Evolutionary conservation across 2,329 filamentous ascomycete species (phyloP).

Genomic region (Arthrobotrys pseudoclavata): DNA sequence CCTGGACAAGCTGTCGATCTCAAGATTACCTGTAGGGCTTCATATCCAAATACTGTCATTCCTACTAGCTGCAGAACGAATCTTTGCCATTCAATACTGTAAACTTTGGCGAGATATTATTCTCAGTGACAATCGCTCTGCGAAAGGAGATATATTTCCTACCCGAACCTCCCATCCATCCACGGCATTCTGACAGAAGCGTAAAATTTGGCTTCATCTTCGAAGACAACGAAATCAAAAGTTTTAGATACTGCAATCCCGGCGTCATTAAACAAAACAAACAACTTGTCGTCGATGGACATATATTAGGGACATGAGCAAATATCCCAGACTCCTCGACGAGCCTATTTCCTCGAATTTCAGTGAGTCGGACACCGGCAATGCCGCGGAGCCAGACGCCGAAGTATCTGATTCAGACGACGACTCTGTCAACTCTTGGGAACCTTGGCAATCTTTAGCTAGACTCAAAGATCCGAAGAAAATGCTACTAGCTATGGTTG

Average conservation of each 20-base stretch:
- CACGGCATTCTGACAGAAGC: background rate
- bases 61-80: background rate
- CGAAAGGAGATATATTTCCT: background rate
- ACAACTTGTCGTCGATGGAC: background rate
- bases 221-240: background rate
- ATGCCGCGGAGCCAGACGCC: too few relatives aligned
- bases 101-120: background rate
- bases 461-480: too few relatives aligned
- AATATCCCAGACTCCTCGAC: too few relatives aligned
- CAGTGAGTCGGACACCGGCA: too few relatives aligned
- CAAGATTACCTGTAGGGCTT: background rate
- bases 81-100: background rate
- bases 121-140: background rate
- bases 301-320: too few relatives aligned
- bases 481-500: too few relatives aligned
- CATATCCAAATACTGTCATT: conserved; percentile 5
- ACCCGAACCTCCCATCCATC: background rate
- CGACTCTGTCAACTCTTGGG: too few relatives aligned
- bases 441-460: too few relatives aligned
- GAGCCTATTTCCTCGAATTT: too few relatives aligned
- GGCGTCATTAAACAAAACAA: background rate
- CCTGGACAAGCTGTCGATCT: too few relatives aligned
- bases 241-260: background rate
- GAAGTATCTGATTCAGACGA: too few relatives aligned
- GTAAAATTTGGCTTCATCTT: conserved; percentile 4